These are phyloP conservation scores for Hyphopichia wangnamkhiaoensis DNA, from an alignment of 1,139 yeast genomes.

Conservation along the genomic window DNA sequence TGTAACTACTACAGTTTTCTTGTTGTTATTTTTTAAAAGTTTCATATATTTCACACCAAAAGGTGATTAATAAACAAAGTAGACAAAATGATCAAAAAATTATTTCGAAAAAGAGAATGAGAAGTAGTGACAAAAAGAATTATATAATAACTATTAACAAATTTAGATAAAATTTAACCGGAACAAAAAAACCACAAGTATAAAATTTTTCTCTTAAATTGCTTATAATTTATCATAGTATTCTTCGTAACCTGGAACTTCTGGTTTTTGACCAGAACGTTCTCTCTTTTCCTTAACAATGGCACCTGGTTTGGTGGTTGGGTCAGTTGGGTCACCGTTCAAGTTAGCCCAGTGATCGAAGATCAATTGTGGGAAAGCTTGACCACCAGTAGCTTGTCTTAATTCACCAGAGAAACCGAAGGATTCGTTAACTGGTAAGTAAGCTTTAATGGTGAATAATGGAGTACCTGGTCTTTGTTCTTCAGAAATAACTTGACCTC, in stretches of 20 bases:
- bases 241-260: constrained; percentile 99
- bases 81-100: background rate
- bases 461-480: constrained; percentile 99
- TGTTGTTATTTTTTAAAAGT: background rate
- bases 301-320: constrained; percentile 90
- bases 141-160: too few species aligned
- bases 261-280: constrained; percentile 97
- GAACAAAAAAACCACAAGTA: too few species aligned
- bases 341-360: constrained; percentile 97
- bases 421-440: constrained; percentile 99
- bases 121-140: background rate
- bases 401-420: constrained; percentile 99
- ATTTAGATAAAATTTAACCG: too few species aligned
- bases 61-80: constrained; percentile 2
- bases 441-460: constrained; percentile 97
- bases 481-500: constrained; percentile 99
- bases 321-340: constrained; percentile 91
- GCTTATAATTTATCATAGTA: constrained; percentile 97
- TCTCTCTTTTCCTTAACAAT: constrained; percentile 89
- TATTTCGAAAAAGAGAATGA: background rate
- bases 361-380: constrained; percentile 99
- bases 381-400: constrained; percentile 99
- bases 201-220: too few species aligned
- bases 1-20: too few species aligned
- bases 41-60: constrained; percentile 7